These are phyloP conservation scores for Neopestalotiopsis sp. DNA, from an alignment of 2,329 filamentous ascomycete species.

Conservation along the genomic window DNA sequence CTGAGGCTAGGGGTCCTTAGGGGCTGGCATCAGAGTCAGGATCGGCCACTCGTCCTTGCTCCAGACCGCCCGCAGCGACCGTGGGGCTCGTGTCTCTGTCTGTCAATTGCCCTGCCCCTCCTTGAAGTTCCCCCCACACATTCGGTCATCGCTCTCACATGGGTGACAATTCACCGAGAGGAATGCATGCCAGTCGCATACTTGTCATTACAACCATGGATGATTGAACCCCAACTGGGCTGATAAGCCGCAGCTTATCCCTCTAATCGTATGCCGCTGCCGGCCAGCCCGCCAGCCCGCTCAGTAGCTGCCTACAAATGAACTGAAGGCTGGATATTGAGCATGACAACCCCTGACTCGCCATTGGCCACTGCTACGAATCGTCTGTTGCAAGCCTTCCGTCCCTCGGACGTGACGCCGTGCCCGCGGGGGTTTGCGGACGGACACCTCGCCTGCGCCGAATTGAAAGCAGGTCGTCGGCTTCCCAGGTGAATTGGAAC, in stretches of 20 bases:
- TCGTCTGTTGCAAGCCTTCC: constrained; percentile 4
- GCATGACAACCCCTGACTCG: constrained; percentile 8
- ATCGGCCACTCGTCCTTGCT: not conserved
- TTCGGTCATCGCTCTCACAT: not conserved
- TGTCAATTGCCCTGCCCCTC: not conserved
- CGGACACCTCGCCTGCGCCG: constrained; percentile 3
- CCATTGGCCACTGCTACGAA: constrained; percentile 8
- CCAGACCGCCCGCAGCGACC: not conserved
- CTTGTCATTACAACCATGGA: not conserved
- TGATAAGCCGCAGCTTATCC: not conserved
- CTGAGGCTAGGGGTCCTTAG: not conserved
- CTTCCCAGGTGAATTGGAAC: not conserved
- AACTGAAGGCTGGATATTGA: not conserved
- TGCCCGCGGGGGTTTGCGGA: constrained; percentile 3
- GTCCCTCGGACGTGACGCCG: constrained; percentile 14
- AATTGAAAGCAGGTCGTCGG: not conserved
- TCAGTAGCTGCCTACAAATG: not conserved
- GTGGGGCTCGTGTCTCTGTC: not conserved
- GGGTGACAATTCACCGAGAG: constrained; percentile 1
- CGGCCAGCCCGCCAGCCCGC: not conserved
- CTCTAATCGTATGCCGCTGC: not conserved
- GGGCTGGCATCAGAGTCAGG: constrained; percentile 2
- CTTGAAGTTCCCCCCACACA: not conserved
- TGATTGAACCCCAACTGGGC: not conserved
- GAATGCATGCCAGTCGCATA: not conserved